Evolutionary conservation across 2,329 filamentous ascomycete species (phyloP), one percentile per base, ranked within the genome.

Genomic region (Fusarium miscanthi): DNA sequence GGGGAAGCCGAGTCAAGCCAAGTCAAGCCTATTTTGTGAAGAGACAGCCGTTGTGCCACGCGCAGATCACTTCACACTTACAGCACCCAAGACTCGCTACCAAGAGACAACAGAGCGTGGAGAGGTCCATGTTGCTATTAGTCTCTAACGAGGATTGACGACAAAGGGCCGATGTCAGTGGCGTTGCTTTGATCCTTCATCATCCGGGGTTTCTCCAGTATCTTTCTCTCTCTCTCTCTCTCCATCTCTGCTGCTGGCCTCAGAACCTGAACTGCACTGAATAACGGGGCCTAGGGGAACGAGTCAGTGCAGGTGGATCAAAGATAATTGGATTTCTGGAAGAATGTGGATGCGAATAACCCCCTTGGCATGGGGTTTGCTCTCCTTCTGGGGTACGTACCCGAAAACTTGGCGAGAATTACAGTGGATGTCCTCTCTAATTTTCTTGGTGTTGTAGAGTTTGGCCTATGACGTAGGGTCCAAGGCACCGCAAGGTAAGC

Each of bases 161-260:
- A 40, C 42, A 59, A 75, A 77, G 76, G 75, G 69, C 76, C 75
- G 74, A 78, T 78, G 73, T 71, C 63, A 74, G 75, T 69, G 75
- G 74, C 23, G 23, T 25, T 25, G 23, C 23, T 25, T 25, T 25
- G 5, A 25, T 25, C 64, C 58, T 59, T 23, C n/a, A 53, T 57
- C 63, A 59, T 57, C 63, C 57, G 63, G 67, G 63, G 67, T 43
- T 64, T 66, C 64, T 69, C 65, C 61, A 73, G 54, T 54, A n/a
- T 62, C 52, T 40, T 37, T 52, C 14, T 30, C n/a, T n/a, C 8
- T 48, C 8, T 21, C 27, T 31, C 45, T 31, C 45, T 21, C 23
- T 41, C 31, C 33, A 11, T 31, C 30, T 31, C 31, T 31, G 31
- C 25, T 57, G 46, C 25, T 41, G 59, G 41, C 40, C 40, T 56